phyloP scores from a whole-genome alignment of 2,329 filamentous ascomycete genomes.

The Diplocarpon rosae region DNA sequence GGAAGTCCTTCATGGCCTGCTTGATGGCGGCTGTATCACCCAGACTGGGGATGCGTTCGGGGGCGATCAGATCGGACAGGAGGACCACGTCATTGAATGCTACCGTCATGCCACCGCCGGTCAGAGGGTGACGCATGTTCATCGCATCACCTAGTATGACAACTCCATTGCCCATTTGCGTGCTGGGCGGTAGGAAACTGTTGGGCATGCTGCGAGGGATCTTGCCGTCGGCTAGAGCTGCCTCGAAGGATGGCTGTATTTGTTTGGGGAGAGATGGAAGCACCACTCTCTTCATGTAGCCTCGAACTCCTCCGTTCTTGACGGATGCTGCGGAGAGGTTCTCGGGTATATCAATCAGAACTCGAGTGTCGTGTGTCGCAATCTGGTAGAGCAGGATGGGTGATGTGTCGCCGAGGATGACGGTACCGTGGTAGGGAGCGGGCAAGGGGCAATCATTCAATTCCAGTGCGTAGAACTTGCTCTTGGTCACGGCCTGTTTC shows the following conservation, averaged over 20 bases:
- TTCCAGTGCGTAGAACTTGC: slow-evolving; percentile 89
- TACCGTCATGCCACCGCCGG: slow-evolving; percentile 95
- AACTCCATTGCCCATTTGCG: slow-evolving; percentile 60
- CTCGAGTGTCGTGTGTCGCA: slow-evolving; percentile 84
- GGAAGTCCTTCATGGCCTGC: slow-evolving; percentile 57
- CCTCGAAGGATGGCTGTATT: slow-evolving; percentile 62
- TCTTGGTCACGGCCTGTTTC: slow-evolving; percentile 57
- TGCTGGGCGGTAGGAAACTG: slow-evolving; percentile 73
- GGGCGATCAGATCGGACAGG: slow-evolving; percentile 62
- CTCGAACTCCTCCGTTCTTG: slow-evolving; percentile 70
- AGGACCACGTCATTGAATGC: slow-evolving; percentile 86
- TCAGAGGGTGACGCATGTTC: slow-evolving; percentile 99
- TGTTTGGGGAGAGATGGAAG: slow-evolving; percentile 64
- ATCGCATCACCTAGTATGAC: slow-evolving; percentile 85
- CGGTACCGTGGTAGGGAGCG: slow-evolving; percentile 67
- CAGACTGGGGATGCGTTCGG: slow-evolving; percentile 56
- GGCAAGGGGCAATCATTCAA: slow-evolving; percentile 79
- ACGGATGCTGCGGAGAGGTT: slow-evolving; percentile 62
- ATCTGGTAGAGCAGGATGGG: slow-evolving; percentile 95
- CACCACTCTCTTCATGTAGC: slow-evolving; percentile 69
- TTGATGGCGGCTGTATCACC: slow-evolving; percentile 55
- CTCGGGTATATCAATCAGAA: slow-evolving; percentile 77
- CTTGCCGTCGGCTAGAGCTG: slow-evolving; percentile 66
- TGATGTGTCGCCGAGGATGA: slow-evolving; percentile 66
- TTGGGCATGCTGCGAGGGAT: slow-evolving; percentile 87